Evolutionary conservation across 163 green algal species (phyloP), one percentile per base, ranked within the genome.

Genomic region (Volvox carteri): DNA sequence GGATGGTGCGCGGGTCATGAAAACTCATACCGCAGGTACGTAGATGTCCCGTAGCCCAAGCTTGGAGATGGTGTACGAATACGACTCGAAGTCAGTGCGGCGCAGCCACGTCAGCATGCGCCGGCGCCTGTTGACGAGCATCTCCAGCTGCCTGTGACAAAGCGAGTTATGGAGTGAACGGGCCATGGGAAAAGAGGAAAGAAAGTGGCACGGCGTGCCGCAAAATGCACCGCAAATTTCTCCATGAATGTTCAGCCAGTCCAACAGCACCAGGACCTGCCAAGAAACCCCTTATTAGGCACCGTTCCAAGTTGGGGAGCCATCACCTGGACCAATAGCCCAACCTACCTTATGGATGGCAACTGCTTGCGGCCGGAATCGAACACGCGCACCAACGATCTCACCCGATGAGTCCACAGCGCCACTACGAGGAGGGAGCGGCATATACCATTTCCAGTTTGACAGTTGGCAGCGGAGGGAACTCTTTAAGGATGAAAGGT

Each of bases 41-140:
- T 95, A 97, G 54, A 91, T 92, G 90, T 98, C 95, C 88, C 95
- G 95, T 21, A 98, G 90, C 0, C 96, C 96, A 74, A 98, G 91
- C 30, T 93, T 92, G 48, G 84, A 77, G 48, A 98, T 92, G 4
- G 94, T 86, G 74, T 91, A 93, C 8, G 91, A 91, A 87, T 97
- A 98, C 2, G 90, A 52, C n/a, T 95, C 90, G 85, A 98, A 98
- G 83, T 97, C 93, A 9, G 81, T 91, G 1, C 88, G 89, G 1
- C 96, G 92, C 58, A 98, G 78, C 84, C 97, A 98, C 48, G 92
- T 92, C 48, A 98, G 93, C 91, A 98, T 78, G 39, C 90, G 92
- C 48, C 94, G 92, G 33, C 96, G 92, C 85, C 94, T 91, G 84
- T 94, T 95, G 33, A 97, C 88, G 92, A 96, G 93, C 28, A 84